These are phyloP conservation scores for Cercospora sp. DNA, from an alignment of 2,329 filamentous ascomycete species.

Conservation along the genomic window DNA sequence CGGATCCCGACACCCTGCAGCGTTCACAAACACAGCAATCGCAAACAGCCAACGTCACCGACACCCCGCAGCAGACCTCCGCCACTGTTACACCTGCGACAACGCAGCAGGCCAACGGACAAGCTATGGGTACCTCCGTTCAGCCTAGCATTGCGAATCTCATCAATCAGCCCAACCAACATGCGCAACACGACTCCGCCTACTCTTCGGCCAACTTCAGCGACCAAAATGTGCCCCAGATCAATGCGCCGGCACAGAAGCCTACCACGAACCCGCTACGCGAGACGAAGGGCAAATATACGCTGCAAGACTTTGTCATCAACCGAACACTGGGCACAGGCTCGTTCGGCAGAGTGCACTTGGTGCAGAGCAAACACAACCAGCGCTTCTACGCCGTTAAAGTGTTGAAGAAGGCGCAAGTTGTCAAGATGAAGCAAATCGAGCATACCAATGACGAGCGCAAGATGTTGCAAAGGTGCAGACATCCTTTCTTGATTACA, in stretches of 20 bases:
- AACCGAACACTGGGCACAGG: constrained; percentile 91
- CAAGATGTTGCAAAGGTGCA: constrained; percentile 92
- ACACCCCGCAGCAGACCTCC: constrained; percentile 37
- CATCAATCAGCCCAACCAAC: constrained; percentile 61
- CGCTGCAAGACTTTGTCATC: constrained; percentile 83
- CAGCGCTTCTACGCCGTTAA: constrained; percentile 98
- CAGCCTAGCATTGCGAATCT: constrained; percentile 80
- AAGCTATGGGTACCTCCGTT: constrained; percentile 55
- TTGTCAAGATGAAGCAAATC: constrained; percentile 99
- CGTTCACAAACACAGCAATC: constrained; percentile 27
- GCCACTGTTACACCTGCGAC: constrained; percentile 20
- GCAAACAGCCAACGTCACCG: constrained; percentile 21
- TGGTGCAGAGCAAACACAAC: constrained; percentile 97
- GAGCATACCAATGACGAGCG: constrained; percentile 99
- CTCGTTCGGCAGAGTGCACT: constrained; percentile 92
- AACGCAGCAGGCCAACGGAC: constrained; percentile 16
- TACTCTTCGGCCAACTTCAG: constrained; percentile 38
- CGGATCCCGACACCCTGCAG: constrained; percentile 36
- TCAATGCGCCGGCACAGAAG: constrained; percentile 39
- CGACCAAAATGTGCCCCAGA: constrained; percentile 40
- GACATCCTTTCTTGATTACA: constrained; percentile 96
- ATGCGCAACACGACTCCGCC: constrained; percentile 41
- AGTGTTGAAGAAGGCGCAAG: constrained; percentile 96
- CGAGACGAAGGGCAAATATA: constrained; percentile 96
- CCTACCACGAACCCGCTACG: constrained; percentile 47